Evolutionary conservation across 1,284 basidiomycete genomes (phyloP).

Genomic region (Gomphus sp.): DNA sequence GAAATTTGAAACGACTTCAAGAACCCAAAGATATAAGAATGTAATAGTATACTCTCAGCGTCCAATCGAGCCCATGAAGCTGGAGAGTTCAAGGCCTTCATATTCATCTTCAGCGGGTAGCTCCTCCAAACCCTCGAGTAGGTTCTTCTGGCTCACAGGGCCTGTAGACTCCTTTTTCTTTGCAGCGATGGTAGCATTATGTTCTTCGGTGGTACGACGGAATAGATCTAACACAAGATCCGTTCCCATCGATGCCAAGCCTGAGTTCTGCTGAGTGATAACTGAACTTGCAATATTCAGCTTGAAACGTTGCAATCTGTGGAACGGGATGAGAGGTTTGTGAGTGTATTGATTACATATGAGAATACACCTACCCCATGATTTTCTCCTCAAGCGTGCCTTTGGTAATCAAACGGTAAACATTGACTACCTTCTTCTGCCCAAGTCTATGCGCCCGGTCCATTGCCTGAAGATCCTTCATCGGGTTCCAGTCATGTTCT

Average conservation of each 20-base stretch:
- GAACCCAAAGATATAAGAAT: background rate
- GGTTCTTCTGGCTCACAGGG: slow-evolving; percentile 62
- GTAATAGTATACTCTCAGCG: slow-evolving; percentile 16
- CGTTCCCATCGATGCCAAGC: slow-evolving; percentile 92
- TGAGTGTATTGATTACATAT: slow-evolving; percentile 4
- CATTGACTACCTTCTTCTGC: slow-evolving; percentile 98
- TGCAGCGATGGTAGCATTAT: slow-evolving; percentile 47
- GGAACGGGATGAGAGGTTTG: slow-evolving; percentile 13
- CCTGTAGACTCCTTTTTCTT: slow-evolving; percentile 42
- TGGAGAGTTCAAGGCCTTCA: slow-evolving; percentile 73
- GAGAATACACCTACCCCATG: slow-evolving; percentile 73
- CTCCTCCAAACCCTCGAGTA: slow-evolving; percentile 82
- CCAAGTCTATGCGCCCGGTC: slow-evolving; percentile 97
- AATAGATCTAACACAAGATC: slow-evolving; percentile 96
- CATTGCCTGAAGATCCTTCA: slow-evolving; percentile 99
- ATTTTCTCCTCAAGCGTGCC: slow-evolving; percentile 99
- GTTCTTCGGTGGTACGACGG: slow-evolving; percentile 66
- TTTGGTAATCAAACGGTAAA: slow-evolving; percentile 94
- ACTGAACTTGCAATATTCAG: slow-evolving; percentile 96
- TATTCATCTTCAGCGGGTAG: slow-evolving; percentile 88
- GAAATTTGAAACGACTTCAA: background rate
- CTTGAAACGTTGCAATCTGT: slow-evolving; percentile 94
- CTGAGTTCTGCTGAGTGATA: slow-evolving; percentile 95
- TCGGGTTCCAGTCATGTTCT: slow-evolving; percentile 99
- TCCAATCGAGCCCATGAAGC: slow-evolving; percentile 73